These are phyloP conservation scores for Alternaria tenuissima DNA, from an alignment of 2,329 filamentous ascomycete species.

Conservation along the genomic window DNA sequence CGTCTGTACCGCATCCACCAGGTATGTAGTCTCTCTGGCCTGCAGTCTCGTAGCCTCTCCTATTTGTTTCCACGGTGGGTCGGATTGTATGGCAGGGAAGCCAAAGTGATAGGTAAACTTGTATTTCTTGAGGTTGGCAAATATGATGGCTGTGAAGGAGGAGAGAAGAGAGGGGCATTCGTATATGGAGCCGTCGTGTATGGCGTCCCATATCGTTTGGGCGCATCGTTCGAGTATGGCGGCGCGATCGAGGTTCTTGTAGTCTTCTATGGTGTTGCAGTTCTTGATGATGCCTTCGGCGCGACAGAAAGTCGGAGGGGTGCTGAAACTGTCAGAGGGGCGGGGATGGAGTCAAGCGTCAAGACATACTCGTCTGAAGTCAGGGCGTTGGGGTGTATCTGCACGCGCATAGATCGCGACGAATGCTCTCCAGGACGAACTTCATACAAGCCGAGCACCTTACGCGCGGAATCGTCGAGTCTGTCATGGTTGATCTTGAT, in stretches of 20 bases:
- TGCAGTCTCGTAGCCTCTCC: slow-evolving; percentile 60
- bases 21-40: slow-evolving; percentile 73
- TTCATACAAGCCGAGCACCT: slow-evolving; percentile 88
- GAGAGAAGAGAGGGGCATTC: slow-evolving; percentile 90
- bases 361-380: slow-evolving; percentile 78
- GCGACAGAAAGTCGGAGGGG: slow-evolving; percentile 66
- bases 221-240: slow-evolving; percentile 81
- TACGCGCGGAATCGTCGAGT: slow-evolving; percentile 90
- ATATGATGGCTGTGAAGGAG: slow-evolving; percentile 89
- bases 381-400: slow-evolving; percentile 86
- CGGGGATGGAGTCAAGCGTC: not conserved
- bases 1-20: slow-evolving; percentile 85
- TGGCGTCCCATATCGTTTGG: slow-evolving; percentile 95
- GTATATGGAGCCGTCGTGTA: slow-evolving; percentile 95
- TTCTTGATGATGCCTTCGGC: slow-evolving; percentile 96
- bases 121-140: slow-evolving; percentile 96
- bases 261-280: slow-evolving; percentile 94
- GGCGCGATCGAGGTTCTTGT: slow-evolving; percentile 81
- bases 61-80: slow-evolving; percentile 75
- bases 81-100: slow-evolving; percentile 90
- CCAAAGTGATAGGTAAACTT: slow-evolving; percentile 98
- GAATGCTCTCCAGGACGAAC: slow-evolving; percentile 75
- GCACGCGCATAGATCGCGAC: slow-evolving; percentile 84
- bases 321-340: slow-evolving; percentile 31
- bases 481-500: slow-evolving; percentile 97